Base-by-base conservation (phyloP, 163 green algal genomes). In the Dunaliella salina region DNA sequence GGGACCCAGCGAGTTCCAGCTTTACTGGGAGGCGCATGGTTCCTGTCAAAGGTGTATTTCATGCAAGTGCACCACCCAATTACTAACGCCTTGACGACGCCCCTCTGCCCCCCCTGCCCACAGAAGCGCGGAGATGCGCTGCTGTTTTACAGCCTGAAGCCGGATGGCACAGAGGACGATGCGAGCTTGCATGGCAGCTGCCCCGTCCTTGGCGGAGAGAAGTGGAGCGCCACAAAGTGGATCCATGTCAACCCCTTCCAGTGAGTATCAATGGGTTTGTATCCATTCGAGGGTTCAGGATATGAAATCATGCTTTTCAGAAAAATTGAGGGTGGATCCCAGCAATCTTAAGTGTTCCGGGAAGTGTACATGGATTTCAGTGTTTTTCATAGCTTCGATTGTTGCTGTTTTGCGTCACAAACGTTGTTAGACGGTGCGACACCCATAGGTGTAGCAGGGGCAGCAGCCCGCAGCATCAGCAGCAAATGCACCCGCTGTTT, bases 151-250 rank as follows among this genome's bases (percentile, higher is more conserved):
- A 90, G 82, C 69, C 86, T 97, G 30, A 94, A 92, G 85, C 94
- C 95, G 24, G 92, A 96, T 83, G 95, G 94, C 25, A 88, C 81
- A 71, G 87, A 92, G 69, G 95, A 98, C 86, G 24, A 79, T 0
- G 81, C 82, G 12, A 93, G 83, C 84, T 89, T 95, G 24, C 95
- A 98, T 86, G 93, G 91, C 80, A 93, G 88, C 80, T 98, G 95
- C 89, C 94, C 95, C 22, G 95, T 94, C 0, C 85, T 93, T 17
- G 85, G 86, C 32, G 95, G 95, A 18, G 89, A 95, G 71, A 97
- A 97, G 88, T 98, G 95, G 95, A 92, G 83, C 17, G 92, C 91
- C 25, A 96, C 93, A 45, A 97, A 96, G 88, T 98, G 94, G 95
- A 95, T 98, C 83, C 92, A 96, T 71, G 91, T 90, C 13, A 86